Base-by-base conservation (phyloP, 2,329 filamentous ascomycete genomes). In the Alternaria arbusti region DNA sequence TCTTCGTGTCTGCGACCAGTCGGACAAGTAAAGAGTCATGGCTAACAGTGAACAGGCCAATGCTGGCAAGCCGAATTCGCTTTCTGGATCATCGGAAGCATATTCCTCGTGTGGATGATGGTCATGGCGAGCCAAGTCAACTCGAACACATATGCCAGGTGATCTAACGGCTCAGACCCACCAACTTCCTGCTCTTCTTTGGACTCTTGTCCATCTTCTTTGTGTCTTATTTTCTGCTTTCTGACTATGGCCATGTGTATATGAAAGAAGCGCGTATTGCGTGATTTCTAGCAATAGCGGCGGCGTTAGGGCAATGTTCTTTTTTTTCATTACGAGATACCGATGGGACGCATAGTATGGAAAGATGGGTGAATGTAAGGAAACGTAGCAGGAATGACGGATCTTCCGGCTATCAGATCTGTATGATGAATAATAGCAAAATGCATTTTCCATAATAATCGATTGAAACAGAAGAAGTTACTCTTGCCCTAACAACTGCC, bases 21-120 rank as follows among this genome's bases (percentile, higher is more conserved):
- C 13, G 23, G 17, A 26, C 17, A 4, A 45, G n/a, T 54, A 13
- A 23, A 12, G 17, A 44, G 49, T 12, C 15, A 20, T 44, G 32
- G 59, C 72, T 69, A 70, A 78, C 70, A 9, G 6, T 15, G 25
- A n/a, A 36, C 65, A 87, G 85, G 85, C 74, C 85, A 87, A 72
- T 87, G 85, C 73, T 90, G 88, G 88, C 84, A 86, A 70, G 87
- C 88, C 0, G 85, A 83, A 4, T 90, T 90, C 70, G 86, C 87
- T 10, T 89, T 90, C 70, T 88, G 88, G 80, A 85, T 90, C 58
- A 82, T 90, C 15, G 87, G 87, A 43, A 83, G 84, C 1, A 84
- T 89, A n/a, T 89, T 90, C 70, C 84, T 89, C 72, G 74, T 90
- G 22, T 90, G 88, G 86, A 89, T 90, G 86, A 87, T 90, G 75